phyloP scores from a whole-genome alignment of 1,284 basidiomycete species.

The Ganoderma meredithae region DNA sequence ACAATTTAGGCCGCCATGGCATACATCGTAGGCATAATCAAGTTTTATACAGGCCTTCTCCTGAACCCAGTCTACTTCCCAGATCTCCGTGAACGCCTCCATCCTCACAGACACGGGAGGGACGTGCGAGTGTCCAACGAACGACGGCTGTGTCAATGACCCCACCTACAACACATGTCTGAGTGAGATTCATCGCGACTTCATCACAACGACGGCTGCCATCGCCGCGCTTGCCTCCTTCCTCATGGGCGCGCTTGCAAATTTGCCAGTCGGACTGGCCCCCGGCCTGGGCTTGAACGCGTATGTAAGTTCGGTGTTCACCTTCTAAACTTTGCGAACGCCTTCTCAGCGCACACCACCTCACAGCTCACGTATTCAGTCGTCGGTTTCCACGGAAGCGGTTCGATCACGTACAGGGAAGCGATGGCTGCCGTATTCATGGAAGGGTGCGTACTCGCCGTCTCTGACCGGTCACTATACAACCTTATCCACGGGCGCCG shows the following conservation, averaged over 20 bases:
- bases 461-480: no score
- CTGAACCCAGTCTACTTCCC: background rate
- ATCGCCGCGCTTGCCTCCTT: conserved; percentile 78
- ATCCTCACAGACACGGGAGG: conserved; percentile 84
- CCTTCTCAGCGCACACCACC: background rate
- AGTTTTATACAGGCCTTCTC: background rate
- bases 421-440: conserved; percentile 90
- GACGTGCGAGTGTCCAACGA: conserved; percentile 76
- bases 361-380: conserved; percentile 86
- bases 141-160: conserved; percentile 64
- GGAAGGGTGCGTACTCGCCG: conserved; percentile 63
- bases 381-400: conserved; percentile 84
- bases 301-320: conserved; percentile 59
- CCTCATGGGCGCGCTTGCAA: conserved; percentile 86
- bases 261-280: conserved; percentile 84
- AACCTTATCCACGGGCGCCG: background rate
- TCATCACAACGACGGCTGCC: conserved; percentile 83
- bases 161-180: conserved; percentile 70
- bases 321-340: background rate
- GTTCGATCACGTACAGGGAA: conserved; percentile 80
- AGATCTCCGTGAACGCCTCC: conserved; percentile 87
- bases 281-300: conserved; percentile 87
- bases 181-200: conserved; percentile 71
- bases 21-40: conserved; percentile 61
- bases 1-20: conserved; percentile 66